phyloP scores from a whole-genome alignment of 2,329 filamentous ascomycete genomes.

The Blastomyces parvus region DNA sequence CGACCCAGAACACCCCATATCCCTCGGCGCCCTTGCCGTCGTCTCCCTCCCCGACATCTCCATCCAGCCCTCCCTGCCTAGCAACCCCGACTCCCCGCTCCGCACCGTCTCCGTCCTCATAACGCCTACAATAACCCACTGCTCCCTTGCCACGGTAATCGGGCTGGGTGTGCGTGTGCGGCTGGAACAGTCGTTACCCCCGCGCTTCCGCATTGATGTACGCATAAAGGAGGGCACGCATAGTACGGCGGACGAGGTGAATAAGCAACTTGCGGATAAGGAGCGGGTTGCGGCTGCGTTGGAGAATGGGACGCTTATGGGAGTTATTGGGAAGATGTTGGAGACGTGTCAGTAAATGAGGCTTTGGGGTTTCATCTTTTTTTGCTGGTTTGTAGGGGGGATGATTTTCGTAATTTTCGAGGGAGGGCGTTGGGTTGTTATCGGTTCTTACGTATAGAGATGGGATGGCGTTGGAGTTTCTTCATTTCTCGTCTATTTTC shows the following conservation, averaged over 20 bases:
- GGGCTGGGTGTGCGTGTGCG: slow-evolving; percentile 86
- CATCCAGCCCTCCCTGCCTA: slow-evolving; percentile 59
- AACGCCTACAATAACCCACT: slow-evolving; percentile 94
- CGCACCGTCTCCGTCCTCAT: slow-evolving; percentile 75
- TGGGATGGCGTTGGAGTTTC: slow-evolving; percentile 4
- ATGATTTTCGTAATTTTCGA: background rate
- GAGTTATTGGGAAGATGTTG: slow-evolving; percentile 87
- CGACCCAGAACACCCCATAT: slow-evolving; percentile 92
- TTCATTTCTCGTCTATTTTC: background rate
- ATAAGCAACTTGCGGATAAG: slow-evolving; percentile 94
- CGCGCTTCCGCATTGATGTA: slow-evolving; percentile 85
- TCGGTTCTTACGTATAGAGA: background rate
- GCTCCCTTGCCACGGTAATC: slow-evolving; percentile 91
- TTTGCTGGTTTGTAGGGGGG: no score
- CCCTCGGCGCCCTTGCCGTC: slow-evolving; percentile 83
- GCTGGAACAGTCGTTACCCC: slow-evolving; percentile 80
- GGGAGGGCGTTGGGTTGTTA: background rate
- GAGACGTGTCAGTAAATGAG: slow-evolving; percentile 58
- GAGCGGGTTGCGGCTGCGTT: slow-evolving; percentile 89
- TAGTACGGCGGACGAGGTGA: slow-evolving; percentile 86
- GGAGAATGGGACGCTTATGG: slow-evolving; percentile 84
- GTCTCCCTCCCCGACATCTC: slow-evolving; percentile 92
- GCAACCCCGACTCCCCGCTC: slow-evolving; percentile 50
- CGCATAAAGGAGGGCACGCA: slow-evolving; percentile 95
- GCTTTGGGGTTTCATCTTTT: background rate